phyloP scores from a whole-genome alignment of 306 rosid genomes.

The Pyrus bretschneideri region DNA sequence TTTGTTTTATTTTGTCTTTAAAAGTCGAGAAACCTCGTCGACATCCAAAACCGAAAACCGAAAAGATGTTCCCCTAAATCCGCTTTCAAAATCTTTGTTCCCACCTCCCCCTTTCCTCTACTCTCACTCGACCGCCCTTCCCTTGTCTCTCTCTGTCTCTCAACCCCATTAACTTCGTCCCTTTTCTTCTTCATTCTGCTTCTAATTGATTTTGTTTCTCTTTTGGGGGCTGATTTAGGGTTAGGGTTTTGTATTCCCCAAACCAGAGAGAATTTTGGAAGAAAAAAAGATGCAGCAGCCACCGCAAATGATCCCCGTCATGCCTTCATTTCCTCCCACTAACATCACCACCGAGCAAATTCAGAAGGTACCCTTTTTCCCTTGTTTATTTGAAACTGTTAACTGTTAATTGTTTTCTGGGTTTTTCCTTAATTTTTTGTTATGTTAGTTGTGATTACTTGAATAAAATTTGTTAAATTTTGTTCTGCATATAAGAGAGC shows the following conservation, averaged over 20 bases:
- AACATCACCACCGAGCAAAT: constrained; percentile 98
- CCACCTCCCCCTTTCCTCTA: constrained; percentile 1
- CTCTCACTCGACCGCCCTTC: neutral
- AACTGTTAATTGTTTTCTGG: neutral
- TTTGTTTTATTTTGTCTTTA: neutral
- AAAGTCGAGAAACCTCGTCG: constrained; percentile 31
- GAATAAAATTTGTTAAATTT: neutral
- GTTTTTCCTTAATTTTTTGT: neutral
- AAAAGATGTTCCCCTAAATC: constrained; percentile 27
- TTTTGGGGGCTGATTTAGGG: neutral
- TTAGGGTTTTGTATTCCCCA: constrained; percentile 15
- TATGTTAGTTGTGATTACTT: neutral
- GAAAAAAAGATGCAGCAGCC: constrained; percentile 80
- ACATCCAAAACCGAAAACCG: constrained; percentile 3
- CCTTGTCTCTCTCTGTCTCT: neutral
- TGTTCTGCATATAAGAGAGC: neutral
- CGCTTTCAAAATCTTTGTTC: constrained; percentile 15
- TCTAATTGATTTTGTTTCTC: constrained; percentile 2
- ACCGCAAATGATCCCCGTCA: constrained; percentile 80
- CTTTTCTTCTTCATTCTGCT: neutral
- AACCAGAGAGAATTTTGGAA: constrained; percentile 10
- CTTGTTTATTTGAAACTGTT: constrained; percentile 6
- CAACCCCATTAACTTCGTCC: neutral
- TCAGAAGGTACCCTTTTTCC: constrained; percentile 57
- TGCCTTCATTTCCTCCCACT: constrained; percentile 73